Evolutionary conservation across 106 monocot species (phyloP), one percentile per base, ranked within the genome.

Genomic region (Dioscorea zingiberensis): DNA sequence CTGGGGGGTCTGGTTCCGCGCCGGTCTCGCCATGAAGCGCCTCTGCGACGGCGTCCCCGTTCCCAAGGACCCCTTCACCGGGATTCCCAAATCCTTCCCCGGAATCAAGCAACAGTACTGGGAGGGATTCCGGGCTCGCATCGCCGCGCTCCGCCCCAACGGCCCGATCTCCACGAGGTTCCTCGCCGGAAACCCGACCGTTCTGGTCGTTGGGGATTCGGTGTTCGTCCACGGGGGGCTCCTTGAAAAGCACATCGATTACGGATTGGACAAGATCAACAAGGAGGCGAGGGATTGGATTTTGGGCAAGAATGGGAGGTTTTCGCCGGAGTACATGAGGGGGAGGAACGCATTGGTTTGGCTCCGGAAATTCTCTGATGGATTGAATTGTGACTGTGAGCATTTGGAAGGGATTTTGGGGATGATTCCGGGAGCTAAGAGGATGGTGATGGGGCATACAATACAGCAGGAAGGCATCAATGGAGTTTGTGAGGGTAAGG

Each of bases 401-500:
- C 66, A 75, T n/a, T 81, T 98, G 1, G 65, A 70, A 15, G 75
- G 47, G 17, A 76, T 92, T 23, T 73, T 92, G 4, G 56, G 56
- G 25, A 65, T 73, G 78, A 89, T 98, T 7, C 89, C 92, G 0
- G 95, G 95, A 18, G 86, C 61, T 22, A 84, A 55, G 65, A 81
- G 97, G 71, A 86, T 98, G 92, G 81, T 98, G 53, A 98, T 98
- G 97, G 97, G 97, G 30, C 97, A 98, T 68, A 92, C 97, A 3
- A 89, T 92, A 32, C 97, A 92, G 77, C 57, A 32, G 2, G 66
- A 84, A 25, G 88, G 97, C 45, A 98, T 98, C 73, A 98, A 88
- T 62, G 77, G 76, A 10, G 88, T 80, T 12, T 98, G 97, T 47
- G 89, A 73, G 27, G 70, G 74, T 38, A 74, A 63, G 21, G 97